phyloP scores from a whole-genome alignment of 2,329 filamentous ascomycete species.

The Pestalotiopsis sp. region DNA sequence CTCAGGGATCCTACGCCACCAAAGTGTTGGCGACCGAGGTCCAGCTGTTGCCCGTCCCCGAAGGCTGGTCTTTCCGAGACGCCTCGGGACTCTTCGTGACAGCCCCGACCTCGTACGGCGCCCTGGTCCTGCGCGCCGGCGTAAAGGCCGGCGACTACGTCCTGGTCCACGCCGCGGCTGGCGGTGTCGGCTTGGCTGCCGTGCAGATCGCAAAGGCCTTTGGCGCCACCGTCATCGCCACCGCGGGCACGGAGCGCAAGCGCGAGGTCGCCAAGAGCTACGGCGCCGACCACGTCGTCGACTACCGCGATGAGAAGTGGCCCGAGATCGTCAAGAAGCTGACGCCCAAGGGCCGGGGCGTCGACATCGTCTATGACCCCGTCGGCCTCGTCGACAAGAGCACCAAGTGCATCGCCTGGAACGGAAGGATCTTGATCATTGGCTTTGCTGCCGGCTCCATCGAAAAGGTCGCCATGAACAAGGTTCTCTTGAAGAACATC shows the following conservation, averaged over 20 bases:
- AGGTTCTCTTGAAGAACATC: conserved; percentile 92
- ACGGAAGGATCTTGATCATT: conserved; percentile 83
- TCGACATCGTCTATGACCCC: conserved; percentile 94
- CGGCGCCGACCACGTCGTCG: conserved; percentile 82
- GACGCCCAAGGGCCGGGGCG: conserved; percentile 71
- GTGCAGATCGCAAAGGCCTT: conserved; percentile 93
- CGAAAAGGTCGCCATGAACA: conserved; percentile 91
- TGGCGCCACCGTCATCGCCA: conserved; percentile 91
- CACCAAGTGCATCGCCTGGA: conserved; percentile 93
- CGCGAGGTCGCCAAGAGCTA: conserved; percentile 77
- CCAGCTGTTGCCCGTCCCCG: conserved; percentile 72
- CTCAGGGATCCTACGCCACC: conserved; percentile 85
- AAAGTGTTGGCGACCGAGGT: conserved; percentile 70
- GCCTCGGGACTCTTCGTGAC: conserved; percentile 91
- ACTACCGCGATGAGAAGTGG: conserved; percentile 71
- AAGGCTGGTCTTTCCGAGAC: conserved; percentile 81
- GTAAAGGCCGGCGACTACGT: conserved; percentile 84
- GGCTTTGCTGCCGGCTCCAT: conserved; percentile 87
- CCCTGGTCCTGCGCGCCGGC: conserved; percentile 75
- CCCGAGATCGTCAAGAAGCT: conserved; percentile 74
- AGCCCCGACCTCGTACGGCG: conserved; percentile 86
- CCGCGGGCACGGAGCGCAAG: conserved; percentile 81
- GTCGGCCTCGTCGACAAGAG: conserved; percentile 87
- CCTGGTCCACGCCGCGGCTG: conserved; percentile 88
- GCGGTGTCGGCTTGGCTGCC: conserved; percentile 87